Percentiles rank a stretch among this genome's conserved stretches.
Evolutionary conservation across 768 basidiomycete genomes (phyloP).

Genomic region (Thelephora ganbajun): DNA sequence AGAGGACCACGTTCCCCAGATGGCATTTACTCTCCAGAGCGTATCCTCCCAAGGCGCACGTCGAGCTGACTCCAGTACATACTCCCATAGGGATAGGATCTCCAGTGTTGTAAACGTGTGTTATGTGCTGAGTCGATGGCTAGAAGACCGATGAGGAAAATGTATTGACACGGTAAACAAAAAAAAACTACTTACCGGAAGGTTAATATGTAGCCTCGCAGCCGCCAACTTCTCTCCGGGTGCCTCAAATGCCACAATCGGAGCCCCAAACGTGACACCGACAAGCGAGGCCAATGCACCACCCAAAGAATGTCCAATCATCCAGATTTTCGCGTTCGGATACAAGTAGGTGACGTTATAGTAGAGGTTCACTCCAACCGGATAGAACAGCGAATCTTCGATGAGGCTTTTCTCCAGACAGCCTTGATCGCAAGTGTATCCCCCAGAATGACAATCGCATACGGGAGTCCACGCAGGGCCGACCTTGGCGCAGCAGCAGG

Average conservation of each 20-base stretch:
- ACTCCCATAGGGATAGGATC: conserved; percentile 90
- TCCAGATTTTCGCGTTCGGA: conserved; percentile 82
- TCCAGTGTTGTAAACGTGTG: conserved; percentile 87
- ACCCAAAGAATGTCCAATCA: conserved; percentile 63
- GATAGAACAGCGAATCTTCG: conserved; percentile 79
- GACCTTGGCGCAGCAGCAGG: conserved; percentile 86
- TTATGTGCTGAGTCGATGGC: conserved; percentile 69
- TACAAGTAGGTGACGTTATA: conserved; percentile 92
- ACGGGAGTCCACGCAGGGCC: conserved; percentile 93
- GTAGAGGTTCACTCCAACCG: conserved; percentile 86
- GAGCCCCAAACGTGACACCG: conserved; percentile 79
- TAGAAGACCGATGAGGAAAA: conserved; percentile 11
- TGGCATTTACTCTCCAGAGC: conserved; percentile 87
- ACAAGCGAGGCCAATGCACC: conserved; percentile 70
- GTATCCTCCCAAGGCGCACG: conserved; percentile 80
- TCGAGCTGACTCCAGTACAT: conserved; percentile 68
- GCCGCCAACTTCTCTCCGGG: conserved; percentile 81
- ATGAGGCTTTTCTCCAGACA: conserved; percentile 68
- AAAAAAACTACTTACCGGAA: conserved; percentile 39
- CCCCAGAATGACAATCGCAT: conserved; percentile 74
- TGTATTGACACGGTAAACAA: not conserved
- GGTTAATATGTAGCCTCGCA: conserved; percentile 68
- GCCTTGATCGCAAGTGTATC: conserved; percentile 67
- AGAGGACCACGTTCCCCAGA: conserved; percentile 72
- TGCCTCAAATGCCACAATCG: conserved; percentile 79